Conservation (phyloP, 768 basidiomycete genomes). For the Tylopilus subfusipes region DNA sequence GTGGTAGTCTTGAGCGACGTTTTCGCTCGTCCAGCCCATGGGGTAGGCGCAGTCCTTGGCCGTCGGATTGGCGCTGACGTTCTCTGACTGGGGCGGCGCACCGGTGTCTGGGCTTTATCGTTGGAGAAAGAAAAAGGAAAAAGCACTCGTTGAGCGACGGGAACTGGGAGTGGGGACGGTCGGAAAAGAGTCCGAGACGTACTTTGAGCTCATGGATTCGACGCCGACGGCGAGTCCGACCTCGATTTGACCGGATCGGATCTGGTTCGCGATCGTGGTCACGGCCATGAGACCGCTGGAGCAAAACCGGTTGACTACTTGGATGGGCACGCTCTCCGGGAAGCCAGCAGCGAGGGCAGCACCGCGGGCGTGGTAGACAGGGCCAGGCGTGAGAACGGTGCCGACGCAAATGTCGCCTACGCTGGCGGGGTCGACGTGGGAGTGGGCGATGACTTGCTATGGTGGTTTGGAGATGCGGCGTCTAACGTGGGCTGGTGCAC, state of each 20-base stretch:
- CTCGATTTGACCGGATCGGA: conserved; percentile 74
- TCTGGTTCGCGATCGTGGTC: conserved; percentile 71
- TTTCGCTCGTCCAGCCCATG: conserved; percentile 92
- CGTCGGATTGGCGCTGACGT: conserved; percentile 50
- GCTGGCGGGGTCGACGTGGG: conserved; percentile 57
- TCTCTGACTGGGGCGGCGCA: conserved; percentile 57
- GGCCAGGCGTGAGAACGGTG: conserved; percentile 63
- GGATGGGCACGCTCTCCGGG: conserved; percentile 71
- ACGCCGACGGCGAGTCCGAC: conserved; percentile 80
- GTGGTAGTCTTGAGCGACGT: conserved; percentile 71
- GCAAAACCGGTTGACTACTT: conserved; percentile 77
- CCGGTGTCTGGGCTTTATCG: conserved; percentile 61
- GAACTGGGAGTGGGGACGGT: too few relatives aligned
- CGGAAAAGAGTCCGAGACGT: conserved; percentile 21
- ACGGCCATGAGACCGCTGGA: conserved; percentile 85
- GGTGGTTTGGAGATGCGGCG: not conserved
- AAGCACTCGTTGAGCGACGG: not conserved
- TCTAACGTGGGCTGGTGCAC: not conserved
- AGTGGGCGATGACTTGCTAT: conserved; percentile 58
- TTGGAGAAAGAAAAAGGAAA: not conserved
- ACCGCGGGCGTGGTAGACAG: conserved; percentile 66
- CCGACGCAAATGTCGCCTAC: conserved; percentile 81
- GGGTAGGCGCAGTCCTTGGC: conserved; percentile 63
- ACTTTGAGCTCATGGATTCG: conserved; percentile 84
- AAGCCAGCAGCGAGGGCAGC: conserved; percentile 79